phyloP scores from a whole-genome alignment of 768 basidiomycete genomes.

The Kondoa malvinella region DNA sequence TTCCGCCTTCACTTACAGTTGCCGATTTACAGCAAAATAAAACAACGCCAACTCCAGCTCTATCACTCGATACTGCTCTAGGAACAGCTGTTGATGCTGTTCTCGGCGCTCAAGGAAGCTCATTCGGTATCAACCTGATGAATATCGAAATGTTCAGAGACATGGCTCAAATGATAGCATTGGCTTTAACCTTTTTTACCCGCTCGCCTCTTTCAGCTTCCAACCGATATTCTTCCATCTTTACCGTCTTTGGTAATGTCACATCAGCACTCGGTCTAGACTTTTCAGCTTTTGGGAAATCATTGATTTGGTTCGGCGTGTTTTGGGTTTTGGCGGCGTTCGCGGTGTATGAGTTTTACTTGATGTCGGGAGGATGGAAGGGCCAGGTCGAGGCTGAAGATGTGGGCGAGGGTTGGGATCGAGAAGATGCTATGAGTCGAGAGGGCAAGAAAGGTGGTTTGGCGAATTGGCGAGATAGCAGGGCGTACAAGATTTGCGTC shows the following conservation, averaged over 20 bases:
- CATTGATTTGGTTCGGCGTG: slow-evolving; percentile 45
- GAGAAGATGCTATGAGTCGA: slow-evolving; percentile 13
- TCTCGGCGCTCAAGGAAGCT: slow-evolving; percentile 17
- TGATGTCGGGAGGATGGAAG: slow-evolving; percentile 21
- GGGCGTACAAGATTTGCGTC: slow-evolving; percentile 43
- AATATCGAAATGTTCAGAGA: slow-evolving; percentile 24
- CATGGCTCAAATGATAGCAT: slow-evolving; percentile 21
- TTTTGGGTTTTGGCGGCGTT: slow-evolving; percentile 43
- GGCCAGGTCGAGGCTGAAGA: slow-evolving; percentile 15
- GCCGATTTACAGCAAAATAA: slow-evolving; percentile 25
- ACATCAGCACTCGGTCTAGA: slow-evolving; percentile 61
- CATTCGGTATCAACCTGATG: slow-evolving; percentile 16
- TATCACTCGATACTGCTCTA: slow-evolving; percentile 12
- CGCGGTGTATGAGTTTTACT: slow-evolving; percentile 46
- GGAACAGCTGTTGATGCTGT: slow-evolving; percentile 13
- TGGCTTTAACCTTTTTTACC: not conserved
- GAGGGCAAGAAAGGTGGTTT: not conserved
- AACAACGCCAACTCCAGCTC: slow-evolving; percentile 9
- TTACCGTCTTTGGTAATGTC: slow-evolving; percentile 32
- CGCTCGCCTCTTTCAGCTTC: not conserved
- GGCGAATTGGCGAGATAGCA: slow-evolving; percentile 25
- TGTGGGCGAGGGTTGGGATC: slow-evolving; percentile 24
- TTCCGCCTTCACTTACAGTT: slow-evolving; percentile 20
- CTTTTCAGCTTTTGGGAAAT: slow-evolving; percentile 45
- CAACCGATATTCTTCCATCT: slow-evolving; percentile 11